Evolutionary conservation across 1,284 basidiomycete species (phyloP), one percentile per base, ranked within the genome.

Genomic region (Waitea zeae): DNA sequence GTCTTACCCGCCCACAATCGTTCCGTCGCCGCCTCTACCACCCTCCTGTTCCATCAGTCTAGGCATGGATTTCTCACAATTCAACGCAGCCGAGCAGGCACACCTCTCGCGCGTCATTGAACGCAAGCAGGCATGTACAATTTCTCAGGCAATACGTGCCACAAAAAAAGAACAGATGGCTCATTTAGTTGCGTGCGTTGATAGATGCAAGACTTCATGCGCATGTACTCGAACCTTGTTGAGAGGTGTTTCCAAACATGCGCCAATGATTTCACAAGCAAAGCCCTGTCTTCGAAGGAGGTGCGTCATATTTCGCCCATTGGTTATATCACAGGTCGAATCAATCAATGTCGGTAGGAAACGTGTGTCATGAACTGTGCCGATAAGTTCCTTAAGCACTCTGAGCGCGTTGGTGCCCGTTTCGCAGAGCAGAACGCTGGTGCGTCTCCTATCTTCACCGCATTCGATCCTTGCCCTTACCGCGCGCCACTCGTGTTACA

Each of bases 201-300:
- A 30, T 57, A 97, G 87, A 95, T 97, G 90, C 86, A 93, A 67
- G 93, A 97, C 63, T 97, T 98, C 49, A 68, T 97, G 67, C 70
- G 69, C 49, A 80, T 97, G 56, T 97, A 97, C 62, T 87, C 89
- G n/a, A 82, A 79, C 48, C 70, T 98, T 37, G 90, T 95, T 29
- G 92, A 97, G 54, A 74, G 84, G 45, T 98, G 93, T 58, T 98
- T 98, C 67, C 88, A 68, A 44, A 67, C 83, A 19, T 98, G 93
- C 58, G 83, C 82, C 49, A 89, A 95, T 53, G 93, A 98, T 56
- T 97, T 98, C 50, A 97, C 92, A 19, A 84, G 80, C 62, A 95
- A 92, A 57, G 74, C 90, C 0, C 62, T 97, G 40, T 87, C 82
- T 14, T 74, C 75, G 36, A 97, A 96, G 67, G 93, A 98, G 76